Percentiles rank a stretch among this genome's conserved stretches.
These are phyloP conservation scores for Scheffersomyces quercinus DNA, from an alignment of 1,139 yeast genomes.

Conservation along the genomic window DNA sequence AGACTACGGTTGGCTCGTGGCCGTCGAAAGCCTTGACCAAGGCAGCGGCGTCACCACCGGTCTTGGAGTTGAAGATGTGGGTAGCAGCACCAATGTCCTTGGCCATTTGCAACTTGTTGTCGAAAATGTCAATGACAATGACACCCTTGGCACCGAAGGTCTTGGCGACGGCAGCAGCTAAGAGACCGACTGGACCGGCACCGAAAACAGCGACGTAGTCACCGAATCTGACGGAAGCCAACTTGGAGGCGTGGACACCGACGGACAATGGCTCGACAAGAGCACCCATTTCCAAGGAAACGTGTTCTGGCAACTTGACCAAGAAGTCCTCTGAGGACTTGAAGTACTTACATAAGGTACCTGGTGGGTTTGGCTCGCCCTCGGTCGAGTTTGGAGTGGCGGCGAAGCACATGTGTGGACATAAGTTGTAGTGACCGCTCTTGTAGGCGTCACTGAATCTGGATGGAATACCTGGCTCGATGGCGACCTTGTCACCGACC, in stretches of 20 bases:
- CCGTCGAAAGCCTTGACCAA: constrained; percentile 46
- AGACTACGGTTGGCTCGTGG: constrained; percentile 54
- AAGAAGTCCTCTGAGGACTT: constrained; percentile 82
- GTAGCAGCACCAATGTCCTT: constrained; percentile 57
- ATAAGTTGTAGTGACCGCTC: constrained; percentile 73
- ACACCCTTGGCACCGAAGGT: constrained; percentile 81
- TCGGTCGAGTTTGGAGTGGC: constrained; percentile 66
- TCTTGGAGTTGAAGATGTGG: constrained; percentile 58
- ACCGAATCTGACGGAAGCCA: constrained; percentile 68
- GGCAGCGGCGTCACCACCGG: constrained; percentile 38
- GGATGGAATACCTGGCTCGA: constrained; percentile 75
- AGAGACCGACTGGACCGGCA: constrained; percentile 91
- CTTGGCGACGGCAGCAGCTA: constrained; percentile 74
- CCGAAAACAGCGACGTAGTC: constrained; percentile 81
- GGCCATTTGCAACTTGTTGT: constrained; percentile 61
- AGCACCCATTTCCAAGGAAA: constrained; percentile 84
- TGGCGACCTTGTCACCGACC: constrained; percentile 80
- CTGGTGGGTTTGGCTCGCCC: constrained; percentile 51
- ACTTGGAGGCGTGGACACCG: constrained; percentile 79
- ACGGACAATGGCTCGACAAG: constrained; percentile 86
- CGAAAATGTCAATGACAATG: constrained; percentile 64
- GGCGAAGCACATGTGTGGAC: constrained; percentile 83
- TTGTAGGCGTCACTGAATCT: constrained; percentile 73
- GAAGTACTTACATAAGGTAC: constrained; percentile 74
- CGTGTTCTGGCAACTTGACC: constrained; percentile 74